Evolutionary conservation across 352 stramenopile species (phyloP).

Genomic region (Phytophthora ramorum): DNA sequence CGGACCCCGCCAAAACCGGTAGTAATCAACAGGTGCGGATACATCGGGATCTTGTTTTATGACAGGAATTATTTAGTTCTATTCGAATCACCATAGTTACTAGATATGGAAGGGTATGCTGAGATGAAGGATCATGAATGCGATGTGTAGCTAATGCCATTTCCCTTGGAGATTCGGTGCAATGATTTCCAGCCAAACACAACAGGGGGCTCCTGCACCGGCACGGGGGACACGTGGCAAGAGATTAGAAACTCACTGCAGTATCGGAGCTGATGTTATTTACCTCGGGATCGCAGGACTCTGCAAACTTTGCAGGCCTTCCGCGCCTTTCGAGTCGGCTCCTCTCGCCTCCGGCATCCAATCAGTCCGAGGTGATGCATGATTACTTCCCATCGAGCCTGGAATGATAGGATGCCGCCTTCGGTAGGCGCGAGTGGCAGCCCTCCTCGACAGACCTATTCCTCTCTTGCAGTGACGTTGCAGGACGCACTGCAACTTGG

Average conservation of each 20-base stretch:
- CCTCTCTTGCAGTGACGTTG: constrained; percentile 10
- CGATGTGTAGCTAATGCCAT: constrained; percentile 16
- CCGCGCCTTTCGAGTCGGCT: constrained; percentile 25
- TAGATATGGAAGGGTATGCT: constrained; percentile 5
- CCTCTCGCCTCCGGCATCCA: constrained; percentile 22
- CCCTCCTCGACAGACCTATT: constrained; percentile 9
- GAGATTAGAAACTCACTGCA: neutral
- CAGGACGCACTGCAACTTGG: too few species aligned
- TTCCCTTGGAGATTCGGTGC: constrained; percentile 28
- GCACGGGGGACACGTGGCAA: constrained; percentile 26
- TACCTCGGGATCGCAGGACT: neutral
- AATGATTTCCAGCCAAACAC: constrained; percentile 17
- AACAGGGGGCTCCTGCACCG: constrained; percentile 5
- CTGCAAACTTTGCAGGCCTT: neutral
- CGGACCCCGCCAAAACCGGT: constrained; percentile 1
- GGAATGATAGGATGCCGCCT: constrained; percentile 31
- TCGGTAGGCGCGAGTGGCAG: constrained; percentile 5
- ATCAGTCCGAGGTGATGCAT: constrained; percentile 27
- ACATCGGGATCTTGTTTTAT: neutral
- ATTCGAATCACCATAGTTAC: neutral
- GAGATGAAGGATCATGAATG: constrained; percentile 4
- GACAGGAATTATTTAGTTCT: neutral
- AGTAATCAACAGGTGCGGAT: neutral
- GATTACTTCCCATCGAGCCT: constrained; percentile 15
- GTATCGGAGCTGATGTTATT: neutral